Evolutionary conservation across 257 asterid species (phyloP), one percentile per base, ranked within the genome.

Genomic region (Solanum paucissectum): DNA sequence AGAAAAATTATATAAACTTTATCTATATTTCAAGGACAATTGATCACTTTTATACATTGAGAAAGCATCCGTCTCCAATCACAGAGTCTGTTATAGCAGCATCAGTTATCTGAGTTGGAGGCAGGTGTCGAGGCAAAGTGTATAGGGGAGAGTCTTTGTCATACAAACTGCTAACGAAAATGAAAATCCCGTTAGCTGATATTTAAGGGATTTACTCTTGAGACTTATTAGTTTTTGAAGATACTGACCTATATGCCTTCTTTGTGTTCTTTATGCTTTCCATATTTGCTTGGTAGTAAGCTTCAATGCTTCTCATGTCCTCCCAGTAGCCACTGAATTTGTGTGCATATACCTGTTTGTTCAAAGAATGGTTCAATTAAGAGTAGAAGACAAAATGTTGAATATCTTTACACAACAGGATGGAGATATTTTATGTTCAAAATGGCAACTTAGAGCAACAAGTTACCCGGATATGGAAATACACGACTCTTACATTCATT

Each of bases 41-140:
- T 81, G 27, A 81, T 81, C 71, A 21, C 66, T 77, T 88, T 87
- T 92, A 89, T 95, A 96, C 99, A 62, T 90, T 90, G 79, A 96
- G 97, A 90, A 93, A 87, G 90, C 99, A 96, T 9, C 99, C 98
- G 32, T 93, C 97, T 86, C 98, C 99, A 5, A 96, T 92, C 87
- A 93, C 89, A 44, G 97, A 96, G 72, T 95, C 96, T 20, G 93
- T 90, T 83, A 96, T 94, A 64, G 89, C 92, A n/a, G 98, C 98
- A 89, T 94, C 94, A 0, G 94, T 79, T 83, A 95, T 91, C 52
- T 91, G 94, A 85, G 96, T 95, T n/a, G 99, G 99, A 93, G 99
- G 99, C 83, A 93, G 92, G 91, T 90, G 94, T 10, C 98, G 96
- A 16, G 99, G 98, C 90, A 95, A 92, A 74, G 99, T 96, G 91